phyloP scores from a whole-genome alignment of 352 stramenopile genomes.

The Pythium aphanidermatum region DNA sequence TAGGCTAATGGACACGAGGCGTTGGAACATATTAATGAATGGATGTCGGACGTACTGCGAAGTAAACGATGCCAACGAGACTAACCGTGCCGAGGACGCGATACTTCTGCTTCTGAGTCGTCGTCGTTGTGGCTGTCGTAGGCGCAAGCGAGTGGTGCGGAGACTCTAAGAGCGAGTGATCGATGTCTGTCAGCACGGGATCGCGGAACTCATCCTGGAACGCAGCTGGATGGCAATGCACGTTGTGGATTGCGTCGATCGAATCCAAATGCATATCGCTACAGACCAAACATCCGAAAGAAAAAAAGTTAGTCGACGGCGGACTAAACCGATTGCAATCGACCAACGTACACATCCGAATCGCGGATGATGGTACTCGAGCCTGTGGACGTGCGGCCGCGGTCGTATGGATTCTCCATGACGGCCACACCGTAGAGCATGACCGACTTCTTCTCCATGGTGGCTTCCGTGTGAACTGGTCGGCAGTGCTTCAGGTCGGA shows the following conservation, averaged over 20 bases:
- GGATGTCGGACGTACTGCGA: constrained; percentile 7
- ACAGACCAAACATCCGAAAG: too few relatives aligned
- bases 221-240: too few relatives aligned
- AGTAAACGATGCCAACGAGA: constrained; percentile 21
- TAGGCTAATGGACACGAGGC: too few relatives aligned
- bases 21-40: background rate
- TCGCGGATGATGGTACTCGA: too few relatives aligned
- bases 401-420: constrained; percentile 1
- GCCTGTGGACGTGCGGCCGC: background rate
- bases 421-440: background rate
- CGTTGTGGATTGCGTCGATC: constrained; percentile 3
- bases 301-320: background rate
- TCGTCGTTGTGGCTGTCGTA: background rate
- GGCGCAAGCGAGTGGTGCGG: background rate
- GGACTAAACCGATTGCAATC: background rate
- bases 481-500: too few relatives aligned
- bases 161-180: constrained; percentile 4
- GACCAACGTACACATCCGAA: background rate
- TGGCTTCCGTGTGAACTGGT: too few relatives aligned
- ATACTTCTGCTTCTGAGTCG: constrained; percentile 4
- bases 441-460: constrained; percentile 2
- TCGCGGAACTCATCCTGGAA: background rate
- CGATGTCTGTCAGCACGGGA: background rate
- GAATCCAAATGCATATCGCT: background rate
- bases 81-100: constrained; percentile 21